Conservation (phyloP, 1,139 yeast species). For the Saccharomycopsis hybrid region DNA sequence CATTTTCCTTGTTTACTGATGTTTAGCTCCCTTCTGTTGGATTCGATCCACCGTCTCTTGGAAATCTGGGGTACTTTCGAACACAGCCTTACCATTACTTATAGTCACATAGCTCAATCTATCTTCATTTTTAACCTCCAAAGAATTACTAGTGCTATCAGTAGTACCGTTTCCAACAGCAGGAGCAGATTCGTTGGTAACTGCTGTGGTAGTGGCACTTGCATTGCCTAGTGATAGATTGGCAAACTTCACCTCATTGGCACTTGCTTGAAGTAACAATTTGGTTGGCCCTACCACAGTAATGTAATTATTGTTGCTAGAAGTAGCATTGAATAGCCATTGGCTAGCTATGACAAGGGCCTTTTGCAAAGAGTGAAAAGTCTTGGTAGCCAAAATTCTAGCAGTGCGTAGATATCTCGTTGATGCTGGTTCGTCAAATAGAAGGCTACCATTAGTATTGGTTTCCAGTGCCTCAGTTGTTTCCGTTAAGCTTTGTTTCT, state of each 20-base stretch:
- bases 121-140: conserved; percentile 29
- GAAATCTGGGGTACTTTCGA: conserved; percentile 41
- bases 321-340: neutral
- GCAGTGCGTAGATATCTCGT: neutral
- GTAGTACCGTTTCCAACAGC: conserved; percentile 25
- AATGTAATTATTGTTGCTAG: conserved; percentile 23
- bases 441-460: no score
- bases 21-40: no score
- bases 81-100: conserved; percentile 36
- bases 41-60: no score
- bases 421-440: no score
- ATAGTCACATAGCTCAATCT: conserved; percentile 42
- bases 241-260: conserved; percentile 9
- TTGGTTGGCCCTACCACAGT: conserved; percentile 20
- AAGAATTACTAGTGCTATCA: neutral
- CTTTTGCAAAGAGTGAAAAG: neutral
- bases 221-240: conserved; percentile 24
- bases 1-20: no score
- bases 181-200: neutral
- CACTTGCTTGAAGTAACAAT: conserved; percentile 22
- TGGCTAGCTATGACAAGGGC: neutral
- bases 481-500: neutral
- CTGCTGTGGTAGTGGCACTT: conserved; percentile 23
- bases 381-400: neutral
- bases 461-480: no score